These are phyloP conservation scores for Escovopsis sp. DNA, from an alignment of 2,329 filamentous ascomycete species.

Conservation along the genomic window DNA sequence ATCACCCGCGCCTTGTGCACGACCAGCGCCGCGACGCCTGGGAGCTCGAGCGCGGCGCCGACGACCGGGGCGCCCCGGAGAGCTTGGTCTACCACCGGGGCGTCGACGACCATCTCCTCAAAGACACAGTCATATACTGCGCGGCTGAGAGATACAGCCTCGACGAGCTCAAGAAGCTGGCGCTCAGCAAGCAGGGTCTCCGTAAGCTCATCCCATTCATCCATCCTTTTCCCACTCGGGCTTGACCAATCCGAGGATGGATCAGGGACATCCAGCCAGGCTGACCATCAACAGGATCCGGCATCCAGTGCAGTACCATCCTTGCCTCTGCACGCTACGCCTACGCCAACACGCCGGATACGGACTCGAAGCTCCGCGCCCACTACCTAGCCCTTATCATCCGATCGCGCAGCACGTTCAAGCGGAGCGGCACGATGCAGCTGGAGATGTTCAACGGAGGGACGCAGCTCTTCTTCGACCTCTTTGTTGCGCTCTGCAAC, in stretches of 20 bases:
- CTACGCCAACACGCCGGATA: conserved; percentile 78
- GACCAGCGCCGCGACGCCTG: conserved; percentile 70
- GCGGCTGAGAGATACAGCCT: conserved; percentile 73
- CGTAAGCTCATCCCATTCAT: conserved; percentile 32
- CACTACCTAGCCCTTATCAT: conserved; percentile 91
- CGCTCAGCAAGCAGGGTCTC: conserved; percentile 78
- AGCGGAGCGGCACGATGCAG: conserved; percentile 90
- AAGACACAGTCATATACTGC: conserved; percentile 86
- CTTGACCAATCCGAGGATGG: not conserved
- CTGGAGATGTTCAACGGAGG: conserved; percentile 83
- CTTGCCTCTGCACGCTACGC: conserved; percentile 77
- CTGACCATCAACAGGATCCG: conserved; percentile 37
- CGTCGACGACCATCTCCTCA: conserved; percentile 54
- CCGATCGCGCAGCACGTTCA: conserved; percentile 74
- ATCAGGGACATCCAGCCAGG: no score
- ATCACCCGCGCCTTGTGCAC: conserved; percentile 69
- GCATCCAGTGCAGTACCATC: conserved; percentile 74
- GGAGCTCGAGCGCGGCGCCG: conserved; percentile 49
- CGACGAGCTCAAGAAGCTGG: conserved; percentile 69
- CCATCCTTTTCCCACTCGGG: no score
- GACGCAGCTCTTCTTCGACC: conserved; percentile 73
- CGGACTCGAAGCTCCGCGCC: conserved; percentile 76
- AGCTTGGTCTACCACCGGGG: conserved; percentile 55
- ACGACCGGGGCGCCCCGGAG: conserved; percentile 35
- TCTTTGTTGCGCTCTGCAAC: conserved; percentile 87